phyloP scores from a whole-genome alignment of 2,329 filamentous ascomycete genomes.

The Truncatella angustata region DNA sequence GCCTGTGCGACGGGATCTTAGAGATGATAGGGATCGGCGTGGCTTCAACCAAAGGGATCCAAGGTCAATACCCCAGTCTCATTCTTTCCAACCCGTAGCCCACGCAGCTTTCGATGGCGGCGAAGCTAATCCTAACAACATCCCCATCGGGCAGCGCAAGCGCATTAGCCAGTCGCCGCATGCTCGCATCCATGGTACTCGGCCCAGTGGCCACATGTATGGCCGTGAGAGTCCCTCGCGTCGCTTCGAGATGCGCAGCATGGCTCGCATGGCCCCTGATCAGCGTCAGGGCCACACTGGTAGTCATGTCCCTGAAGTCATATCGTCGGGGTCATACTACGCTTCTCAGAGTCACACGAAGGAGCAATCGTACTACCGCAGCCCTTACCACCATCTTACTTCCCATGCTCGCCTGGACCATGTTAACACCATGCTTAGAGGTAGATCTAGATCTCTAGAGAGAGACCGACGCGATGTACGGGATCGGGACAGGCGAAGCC shows the following conservation, averaged over 20 bases:
- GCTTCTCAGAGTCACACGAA: neutral
- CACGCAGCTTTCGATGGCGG: neutral
- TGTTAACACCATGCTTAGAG: slow-evolving; percentile 30
- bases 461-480: slow-evolving; percentile 36
- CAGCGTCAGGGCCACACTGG: slow-evolving; percentile 1
- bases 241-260: neutral
- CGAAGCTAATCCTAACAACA: slow-evolving; percentile 6
- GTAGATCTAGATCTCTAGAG: slow-evolving; percentile 52
- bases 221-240: neutral
- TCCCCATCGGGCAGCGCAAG: slow-evolving; percentile 4
- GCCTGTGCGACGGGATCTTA: slow-evolving; percentile 35
- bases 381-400: slow-evolving; percentile 26
- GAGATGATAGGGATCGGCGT: slow-evolving; percentile 35
- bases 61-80: slow-evolving; percentile 9
- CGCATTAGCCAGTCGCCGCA: neutral
- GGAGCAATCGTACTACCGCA: neutral
- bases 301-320: neutral
- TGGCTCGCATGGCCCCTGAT: neutral
- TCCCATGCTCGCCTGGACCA: neutral
- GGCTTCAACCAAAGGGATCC: slow-evolving; percentile 5
- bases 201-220: slow-evolving; percentile 2
- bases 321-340: neutral
- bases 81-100: neutral
- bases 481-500: slow-evolving; percentile 22
- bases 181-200: neutral